Percentiles rank a stretch among this genome's conserved stretches.
Conservation (phyloP, 2,329 filamentous ascomycete species). For the Fusarium sororula region DNA sequence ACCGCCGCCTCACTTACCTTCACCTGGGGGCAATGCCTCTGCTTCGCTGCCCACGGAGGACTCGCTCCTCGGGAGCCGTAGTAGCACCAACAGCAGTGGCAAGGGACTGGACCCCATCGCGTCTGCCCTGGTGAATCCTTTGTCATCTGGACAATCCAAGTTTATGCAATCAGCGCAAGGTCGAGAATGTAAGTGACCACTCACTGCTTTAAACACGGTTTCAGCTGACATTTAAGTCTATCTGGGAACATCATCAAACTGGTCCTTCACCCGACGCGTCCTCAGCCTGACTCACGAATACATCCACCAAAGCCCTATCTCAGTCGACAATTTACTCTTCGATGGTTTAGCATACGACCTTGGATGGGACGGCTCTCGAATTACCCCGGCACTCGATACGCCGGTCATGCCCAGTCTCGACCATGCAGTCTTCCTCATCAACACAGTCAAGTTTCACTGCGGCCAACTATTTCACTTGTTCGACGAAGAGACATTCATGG, state of each 20-base stretch:
- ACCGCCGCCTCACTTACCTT: not conserved
- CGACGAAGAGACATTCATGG: constrained; percentile 62
- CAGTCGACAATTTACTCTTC: constrained; percentile 56
- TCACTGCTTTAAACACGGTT: fast-evolving
- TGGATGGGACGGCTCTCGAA: constrained; percentile 56
- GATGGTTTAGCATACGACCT: constrained; percentile 62
- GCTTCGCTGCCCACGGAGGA: constrained; percentile 20
- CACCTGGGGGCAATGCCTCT: constrained; percentile 14
- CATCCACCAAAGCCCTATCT: constrained; percentile 53
- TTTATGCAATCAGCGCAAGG: constrained; percentile 54
- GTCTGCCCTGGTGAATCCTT: constrained; percentile 52
- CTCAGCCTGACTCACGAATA: constrained; percentile 59
- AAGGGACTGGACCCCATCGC: constrained; percentile 42
- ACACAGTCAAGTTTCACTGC: constrained; percentile 65
- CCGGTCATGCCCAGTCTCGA: constrained; percentile 57
- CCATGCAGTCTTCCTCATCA: constrained; percentile 62
- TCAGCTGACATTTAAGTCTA: constrained; percentile 51
- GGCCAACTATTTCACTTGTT: constrained; percentile 64
- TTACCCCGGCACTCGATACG: constrained; percentile 34
- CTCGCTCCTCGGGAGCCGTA: constrained; percentile 27
- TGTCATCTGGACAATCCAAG: constrained; percentile 51
- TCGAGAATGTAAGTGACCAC: constrained; percentile 49
- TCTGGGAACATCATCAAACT: constrained; percentile 64
- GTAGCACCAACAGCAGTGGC: constrained; percentile 12
- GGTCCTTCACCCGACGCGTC: constrained; percentile 62